Conservation (phyloP, 2,329 filamentous ascomycete species). For the Trichoderma pleuroti region DNA sequence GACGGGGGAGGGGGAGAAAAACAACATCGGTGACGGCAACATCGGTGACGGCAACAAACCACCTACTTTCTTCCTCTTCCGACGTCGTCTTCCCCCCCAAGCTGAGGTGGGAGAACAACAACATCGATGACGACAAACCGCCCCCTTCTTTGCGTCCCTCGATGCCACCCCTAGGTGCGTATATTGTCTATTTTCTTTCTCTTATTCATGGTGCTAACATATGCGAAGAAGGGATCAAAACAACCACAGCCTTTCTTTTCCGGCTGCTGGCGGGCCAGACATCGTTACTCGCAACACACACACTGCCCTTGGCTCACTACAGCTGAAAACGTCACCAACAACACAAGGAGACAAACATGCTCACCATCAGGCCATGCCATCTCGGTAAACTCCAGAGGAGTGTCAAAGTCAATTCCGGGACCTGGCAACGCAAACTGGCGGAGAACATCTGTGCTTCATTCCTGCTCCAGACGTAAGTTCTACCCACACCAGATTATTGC, state of each 20-base stretch:
- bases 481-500: neutral
- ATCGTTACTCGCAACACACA: neutral
- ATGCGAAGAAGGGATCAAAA: neutral
- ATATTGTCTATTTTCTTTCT: neutral
- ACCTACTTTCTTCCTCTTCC: neutral
- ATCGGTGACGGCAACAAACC: neutral
- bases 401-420: neutral
- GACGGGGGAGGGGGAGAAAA: no score
- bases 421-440: neutral
- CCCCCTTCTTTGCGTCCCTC: neutral
- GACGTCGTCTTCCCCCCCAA: neutral
- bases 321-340: neutral
- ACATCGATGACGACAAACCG: neutral
- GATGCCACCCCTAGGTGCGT: neutral
- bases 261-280: neutral
- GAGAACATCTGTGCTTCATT: neutral
- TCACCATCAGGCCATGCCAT: neutral
- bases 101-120: neutral
- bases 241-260: neutral
- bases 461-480: neutral
- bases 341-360: neutral
- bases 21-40: no score
- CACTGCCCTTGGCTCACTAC: neutral
- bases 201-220: neutral
- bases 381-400: neutral